A percentile compares a stretch with the other conserved stretches of the same genome.
These are phyloP conservation scores for Nitzschia sp. DNA, from an alignment of 108 stramenopile species.

Conservation along the genomic window DNA sequence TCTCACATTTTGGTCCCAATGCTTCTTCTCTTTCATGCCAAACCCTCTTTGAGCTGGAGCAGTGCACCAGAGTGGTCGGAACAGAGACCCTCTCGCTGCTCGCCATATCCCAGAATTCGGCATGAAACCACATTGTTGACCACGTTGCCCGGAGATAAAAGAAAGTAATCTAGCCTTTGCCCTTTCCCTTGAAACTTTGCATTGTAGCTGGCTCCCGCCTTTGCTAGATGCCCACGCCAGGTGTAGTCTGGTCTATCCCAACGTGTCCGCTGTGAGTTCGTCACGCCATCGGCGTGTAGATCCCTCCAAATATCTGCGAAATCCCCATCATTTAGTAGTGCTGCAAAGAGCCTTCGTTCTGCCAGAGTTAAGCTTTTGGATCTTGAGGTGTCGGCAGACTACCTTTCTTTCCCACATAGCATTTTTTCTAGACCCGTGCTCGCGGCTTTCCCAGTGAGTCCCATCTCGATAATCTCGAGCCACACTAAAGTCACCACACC, in stretches of 20 bases:
- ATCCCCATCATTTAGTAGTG: slow-evolving; percentile 19
- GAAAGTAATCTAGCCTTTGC: slow-evolving; percentile 45
- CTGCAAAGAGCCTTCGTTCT: slow-evolving; percentile 37
- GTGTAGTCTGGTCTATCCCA: slow-evolving; percentile 44
- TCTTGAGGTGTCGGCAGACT: neutral
- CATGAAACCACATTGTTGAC: slow-evolving; percentile 17
- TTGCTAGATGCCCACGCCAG: slow-evolving; percentile 35
- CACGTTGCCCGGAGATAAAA: slow-evolving; percentile 17
- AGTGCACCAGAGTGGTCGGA: slow-evolving; percentile 40
- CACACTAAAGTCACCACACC: slow-evolving; percentile 48
- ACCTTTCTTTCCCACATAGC: slow-evolving; percentile 18
- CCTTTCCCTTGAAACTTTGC: slow-evolving; percentile 41
- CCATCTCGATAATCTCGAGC: slow-evolving; percentile 34
- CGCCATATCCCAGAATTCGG: slow-evolving; percentile 42
- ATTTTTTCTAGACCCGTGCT: slow-evolving; percentile 10
- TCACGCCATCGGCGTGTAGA: slow-evolving; percentile 32
- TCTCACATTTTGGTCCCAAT: neutral
- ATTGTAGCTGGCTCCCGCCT: neutral
- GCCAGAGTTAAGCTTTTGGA: slow-evolving; percentile 29
- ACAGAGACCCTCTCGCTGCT: slow-evolving; percentile 25
- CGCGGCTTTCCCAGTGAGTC: slow-evolving; percentile 28
- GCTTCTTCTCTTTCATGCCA: neutral
- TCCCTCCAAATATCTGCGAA: slow-evolving; percentile 45
- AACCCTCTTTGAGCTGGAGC: neutral
- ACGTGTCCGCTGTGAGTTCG: neutral